phyloP scores from a whole-genome alignment of 768 basidiomycete species.

The Leccinum barrowsii region DNA sequence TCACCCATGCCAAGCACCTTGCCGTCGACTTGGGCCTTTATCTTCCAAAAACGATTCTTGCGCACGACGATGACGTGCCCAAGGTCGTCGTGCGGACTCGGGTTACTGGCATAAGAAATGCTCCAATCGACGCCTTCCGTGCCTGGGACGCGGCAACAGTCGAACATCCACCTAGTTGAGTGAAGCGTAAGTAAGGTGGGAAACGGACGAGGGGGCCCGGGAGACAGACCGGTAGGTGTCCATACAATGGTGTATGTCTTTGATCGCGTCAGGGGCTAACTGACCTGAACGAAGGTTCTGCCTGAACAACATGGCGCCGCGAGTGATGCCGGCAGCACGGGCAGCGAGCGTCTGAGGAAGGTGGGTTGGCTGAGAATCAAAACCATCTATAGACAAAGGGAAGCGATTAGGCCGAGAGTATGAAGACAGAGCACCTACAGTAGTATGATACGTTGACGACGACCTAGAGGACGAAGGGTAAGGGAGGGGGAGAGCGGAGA shows the following conservation, averaged over 20 bases:
- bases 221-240: conserved; percentile 69
- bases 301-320: conserved; percentile 72
- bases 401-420: neutral
- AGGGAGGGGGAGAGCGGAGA: neutral
- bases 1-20: conserved; percentile 61
- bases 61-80: conserved; percentile 86
- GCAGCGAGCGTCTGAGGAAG: conserved; percentile 54
- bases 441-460: conserved; percentile 95
- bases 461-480: conserved; percentile 44
- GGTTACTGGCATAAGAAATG: conserved; percentile 56
- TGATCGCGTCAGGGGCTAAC: conserved; percentile 57
- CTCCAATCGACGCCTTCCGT: conserved; percentile 74
- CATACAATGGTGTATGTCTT: conserved; percentile 77
- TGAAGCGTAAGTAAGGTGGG: neutral
- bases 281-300: conserved; percentile 62
- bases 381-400: conserved; percentile 56
- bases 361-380: conserved; percentile 61
- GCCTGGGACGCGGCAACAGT: conserved; percentile 80
- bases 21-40: conserved; percentile 56
- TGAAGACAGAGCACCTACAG: conserved; percentile 47
- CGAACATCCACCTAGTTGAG: conserved; percentile 79
- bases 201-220: neutral
- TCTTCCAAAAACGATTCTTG: conserved; percentile 80
- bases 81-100: conserved; percentile 36
- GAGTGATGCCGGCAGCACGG: conserved; percentile 69